Percentiles rank a stretch among this genome's conserved stretches.
Conservation (phyloP, 108 stramenopile species). For the Bacterosira constricta region DNA sequence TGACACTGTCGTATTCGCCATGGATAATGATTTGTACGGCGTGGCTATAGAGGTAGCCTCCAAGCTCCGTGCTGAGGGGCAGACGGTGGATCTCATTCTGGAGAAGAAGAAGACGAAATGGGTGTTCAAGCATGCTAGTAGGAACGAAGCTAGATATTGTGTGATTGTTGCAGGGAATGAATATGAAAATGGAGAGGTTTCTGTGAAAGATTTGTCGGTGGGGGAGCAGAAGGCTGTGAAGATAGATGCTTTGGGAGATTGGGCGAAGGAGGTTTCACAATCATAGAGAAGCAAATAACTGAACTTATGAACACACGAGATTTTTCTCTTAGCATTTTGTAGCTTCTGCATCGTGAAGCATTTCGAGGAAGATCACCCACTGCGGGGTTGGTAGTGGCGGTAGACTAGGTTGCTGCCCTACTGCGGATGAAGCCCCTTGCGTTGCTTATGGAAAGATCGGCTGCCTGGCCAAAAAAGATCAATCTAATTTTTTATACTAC, state of each 20-base stretch:
- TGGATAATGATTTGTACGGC: conserved; percentile 65
- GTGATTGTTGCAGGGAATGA: conserved; percentile 91
- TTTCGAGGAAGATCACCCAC: too few species aligned
- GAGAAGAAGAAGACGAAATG: conserved; percentile 94
- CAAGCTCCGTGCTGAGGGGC: conserved; percentile 72
- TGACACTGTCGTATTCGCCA: conserved; percentile 88
- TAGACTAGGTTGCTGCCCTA: too few species aligned
- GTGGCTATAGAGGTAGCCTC: conserved; percentile 70
- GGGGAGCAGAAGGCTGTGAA: conserved; percentile 74
- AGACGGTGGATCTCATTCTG: conserved; percentile 89
- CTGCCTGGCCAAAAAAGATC: too few species aligned
- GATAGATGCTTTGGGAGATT: conserved; percentile 56
- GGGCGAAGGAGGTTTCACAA: conserved; percentile 37
- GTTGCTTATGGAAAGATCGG: too few species aligned
- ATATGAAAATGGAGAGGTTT: conserved; percentile 81
- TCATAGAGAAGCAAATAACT: neutral
- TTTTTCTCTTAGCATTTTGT: too few species aligned
- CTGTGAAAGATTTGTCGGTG: conserved; percentile 74
- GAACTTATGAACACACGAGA: neutral
- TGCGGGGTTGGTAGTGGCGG: too few species aligned
- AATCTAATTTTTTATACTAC: too few species aligned
- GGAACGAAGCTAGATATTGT: conserved; percentile 83
- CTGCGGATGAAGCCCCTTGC: too few species aligned
- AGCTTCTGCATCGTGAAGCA: too few species aligned
- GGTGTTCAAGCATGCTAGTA: conserved; percentile 96